Evolutionary conservation across 495 filamentous ascomycete species (phyloP), one percentile per base, ranked within the genome.

Genomic region (Geoglossum glabrum): DNA sequence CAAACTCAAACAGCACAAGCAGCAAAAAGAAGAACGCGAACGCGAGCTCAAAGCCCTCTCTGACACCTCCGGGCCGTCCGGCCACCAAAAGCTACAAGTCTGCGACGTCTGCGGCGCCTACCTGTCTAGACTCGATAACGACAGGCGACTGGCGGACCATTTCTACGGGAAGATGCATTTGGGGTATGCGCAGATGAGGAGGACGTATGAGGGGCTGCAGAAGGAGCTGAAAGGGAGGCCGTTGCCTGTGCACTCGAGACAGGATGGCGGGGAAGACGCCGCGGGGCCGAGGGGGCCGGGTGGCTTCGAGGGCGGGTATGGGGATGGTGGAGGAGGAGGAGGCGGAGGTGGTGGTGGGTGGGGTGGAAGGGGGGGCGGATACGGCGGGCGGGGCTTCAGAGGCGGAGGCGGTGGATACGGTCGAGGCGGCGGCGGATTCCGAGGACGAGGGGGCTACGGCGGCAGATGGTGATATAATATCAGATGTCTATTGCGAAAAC

Each of bases 151-250:
- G 68, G 92, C 92, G 28, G 92, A 98, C 68, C 92, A 98, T 65
- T 98, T 98, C 69, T 97, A 94, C 68, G 92, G 92, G 31, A 98
- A 98, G 74, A 97, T 98, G 93, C 92, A 98, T 65, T 74, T 98
- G 65, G 92, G 92, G 0, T 98, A 96, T 67, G 90, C 92, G 34
- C 86, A 94, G 72, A 98, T 98, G 92, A 79, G 92, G 61, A 92
- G 86, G 74, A 88, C 85, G 13, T 85, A 75, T 63, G 92, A 95
- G 61, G 72, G 76, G n/a, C 77, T 98, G 57, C 83, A 83, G 57
- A 86, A 86, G 69, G 92, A 98, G 67, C 72, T 94, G 59, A 81
- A 85, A 57, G 82, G 82, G 4, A 69, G 84, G n/a, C 72, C 78
- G 47, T 77, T 80, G 15, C 79, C 83, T 21, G 68, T 71, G 50